These are phyloP conservation scores for Xylaria scruposa DNA, from an alignment of 495 filamentous ascomycete species.

Conservation along the genomic window DNA sequence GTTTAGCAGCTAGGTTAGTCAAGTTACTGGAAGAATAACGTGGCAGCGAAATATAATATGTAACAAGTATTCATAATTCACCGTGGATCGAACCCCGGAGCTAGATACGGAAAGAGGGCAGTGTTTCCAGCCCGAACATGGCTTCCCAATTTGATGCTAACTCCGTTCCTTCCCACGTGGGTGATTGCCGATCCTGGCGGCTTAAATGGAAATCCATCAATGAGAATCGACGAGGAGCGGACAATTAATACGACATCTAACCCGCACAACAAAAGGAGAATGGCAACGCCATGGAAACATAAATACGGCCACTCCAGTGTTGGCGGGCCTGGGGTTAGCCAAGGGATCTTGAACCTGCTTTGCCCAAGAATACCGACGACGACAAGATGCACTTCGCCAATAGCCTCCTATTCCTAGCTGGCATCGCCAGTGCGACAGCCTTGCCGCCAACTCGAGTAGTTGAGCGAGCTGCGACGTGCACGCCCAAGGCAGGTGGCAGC, in stretches of 20 bases:
- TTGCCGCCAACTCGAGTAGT: slow-evolving; percentile 18
- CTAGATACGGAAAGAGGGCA: slow-evolving; percentile 8
- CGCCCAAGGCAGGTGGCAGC: slow-evolving; percentile 42
- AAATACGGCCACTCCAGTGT: not conserved
- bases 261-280: not conserved
- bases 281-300: not conserved
- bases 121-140: slow-evolving; percentile 4
- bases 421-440: not conserved
- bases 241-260: slow-evolving; percentile 25
- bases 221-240: slow-evolving; percentile 34
- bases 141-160: not conserved
- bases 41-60: not conserved
- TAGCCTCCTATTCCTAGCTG: slow-evolving; percentile 7
- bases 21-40: not conserved
- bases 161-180: slow-evolving; percentile 11
- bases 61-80: not conserved
- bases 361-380: not conserved
- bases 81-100: not conserved
- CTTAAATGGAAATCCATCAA: slow-evolving; percentile 25
- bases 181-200: slow-evolving; percentile 9
- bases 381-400: slow-evolving; percentile 5
- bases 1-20: not conserved
- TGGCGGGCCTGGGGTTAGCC: not conserved
- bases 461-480: slow-evolving; percentile 42
- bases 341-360: not conserved